Evolutionary conservation across 176 grass and related monocot genomes (phyloP).

Genomic region (Hyparrhenia diplandra): DNA sequence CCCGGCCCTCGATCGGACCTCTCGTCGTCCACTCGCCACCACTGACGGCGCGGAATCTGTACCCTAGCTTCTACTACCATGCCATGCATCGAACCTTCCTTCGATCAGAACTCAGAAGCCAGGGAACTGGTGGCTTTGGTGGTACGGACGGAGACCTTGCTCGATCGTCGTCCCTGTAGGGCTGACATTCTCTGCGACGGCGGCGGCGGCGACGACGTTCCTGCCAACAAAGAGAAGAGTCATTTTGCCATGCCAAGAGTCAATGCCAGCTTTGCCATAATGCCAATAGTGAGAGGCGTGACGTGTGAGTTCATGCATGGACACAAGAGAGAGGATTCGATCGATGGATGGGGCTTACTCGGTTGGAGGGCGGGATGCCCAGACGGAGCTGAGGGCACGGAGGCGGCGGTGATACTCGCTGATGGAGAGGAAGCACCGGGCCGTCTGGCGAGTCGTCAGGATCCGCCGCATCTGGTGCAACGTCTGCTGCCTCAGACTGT

Average conservation of each 20-base stretch:
- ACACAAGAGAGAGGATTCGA: too few relatives aligned
- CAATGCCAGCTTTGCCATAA: background rate
- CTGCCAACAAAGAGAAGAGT: slow-evolving; percentile 19
- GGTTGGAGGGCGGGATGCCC: slow-evolving; percentile 57
- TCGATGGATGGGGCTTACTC: slow-evolving; percentile 65
- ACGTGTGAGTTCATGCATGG: too few relatives aligned
- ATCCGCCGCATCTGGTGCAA: slow-evolving; percentile 67
- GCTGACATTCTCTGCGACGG: slow-evolving; percentile 37
- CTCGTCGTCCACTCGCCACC: background rate
- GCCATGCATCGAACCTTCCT: background rate
- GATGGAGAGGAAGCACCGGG: slow-evolving; percentile 65
- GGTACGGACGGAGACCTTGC: slow-evolving; percentile 32
- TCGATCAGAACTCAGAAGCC: slow-evolving; percentile 18
- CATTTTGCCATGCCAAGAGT: background rate
- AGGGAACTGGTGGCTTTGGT: slow-evolving; percentile 55
- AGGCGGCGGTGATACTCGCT: slow-evolving; percentile 89
- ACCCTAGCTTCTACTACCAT: background rate
- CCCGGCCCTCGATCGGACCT: background rate
- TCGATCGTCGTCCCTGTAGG: slow-evolving; percentile 39
- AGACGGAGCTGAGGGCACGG: slow-evolving; percentile 84
- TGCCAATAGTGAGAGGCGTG: background rate
- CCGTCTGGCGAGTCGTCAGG: slow-evolving; percentile 71
- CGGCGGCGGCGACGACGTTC: slow-evolving; percentile 19
- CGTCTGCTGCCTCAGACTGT: slow-evolving; percentile 76
- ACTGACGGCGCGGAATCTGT: slow-evolving; percentile 24